These are phyloP conservation scores for Babesia caballi DNA, from an alignment of 169 alveolate genomes.

Conservation along the genomic window DNA sequence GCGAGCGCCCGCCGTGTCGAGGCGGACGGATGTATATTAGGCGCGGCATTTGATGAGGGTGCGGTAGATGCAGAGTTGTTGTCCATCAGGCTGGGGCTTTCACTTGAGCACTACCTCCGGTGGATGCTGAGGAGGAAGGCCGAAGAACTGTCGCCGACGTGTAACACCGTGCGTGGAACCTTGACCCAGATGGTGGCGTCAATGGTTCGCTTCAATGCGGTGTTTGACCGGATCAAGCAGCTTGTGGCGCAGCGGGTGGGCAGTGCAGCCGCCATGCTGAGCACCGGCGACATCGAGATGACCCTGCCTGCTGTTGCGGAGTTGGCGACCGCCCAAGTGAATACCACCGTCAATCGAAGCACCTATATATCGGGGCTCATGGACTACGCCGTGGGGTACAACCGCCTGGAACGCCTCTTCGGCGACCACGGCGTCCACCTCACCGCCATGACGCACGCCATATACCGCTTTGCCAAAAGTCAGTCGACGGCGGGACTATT, in stretches of 20 bases:
- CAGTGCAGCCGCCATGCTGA: neutral
- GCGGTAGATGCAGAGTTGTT: neutral
- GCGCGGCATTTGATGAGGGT: neutral
- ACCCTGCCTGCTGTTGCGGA: neutral
- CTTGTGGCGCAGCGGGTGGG: neutral
- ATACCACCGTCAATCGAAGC: neutral
- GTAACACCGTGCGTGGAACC: neutral
- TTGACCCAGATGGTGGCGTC: neutral
- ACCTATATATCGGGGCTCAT: neutral
- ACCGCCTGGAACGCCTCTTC: neutral
- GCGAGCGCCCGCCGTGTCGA: neutral
- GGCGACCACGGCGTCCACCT: conserved; percentile 1
- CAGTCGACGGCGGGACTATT: neutral
- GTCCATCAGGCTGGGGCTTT: neutral
- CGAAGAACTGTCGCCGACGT: neutral
- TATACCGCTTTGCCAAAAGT: neutral
- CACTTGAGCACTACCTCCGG: conserved; percentile 13
- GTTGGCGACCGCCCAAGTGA: neutral
- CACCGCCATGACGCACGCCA: neutral
- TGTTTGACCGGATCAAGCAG: neutral
- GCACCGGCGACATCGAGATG: neutral
- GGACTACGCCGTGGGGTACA: neutral
- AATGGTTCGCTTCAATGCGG: neutral
- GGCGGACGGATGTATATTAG: neutral
- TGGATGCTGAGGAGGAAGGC: neutral